These are phyloP conservation scores for Blastobotrys petasosporus DNA, from an alignment of 1,139 yeast genomes.

Conservation along the genomic window DNA sequence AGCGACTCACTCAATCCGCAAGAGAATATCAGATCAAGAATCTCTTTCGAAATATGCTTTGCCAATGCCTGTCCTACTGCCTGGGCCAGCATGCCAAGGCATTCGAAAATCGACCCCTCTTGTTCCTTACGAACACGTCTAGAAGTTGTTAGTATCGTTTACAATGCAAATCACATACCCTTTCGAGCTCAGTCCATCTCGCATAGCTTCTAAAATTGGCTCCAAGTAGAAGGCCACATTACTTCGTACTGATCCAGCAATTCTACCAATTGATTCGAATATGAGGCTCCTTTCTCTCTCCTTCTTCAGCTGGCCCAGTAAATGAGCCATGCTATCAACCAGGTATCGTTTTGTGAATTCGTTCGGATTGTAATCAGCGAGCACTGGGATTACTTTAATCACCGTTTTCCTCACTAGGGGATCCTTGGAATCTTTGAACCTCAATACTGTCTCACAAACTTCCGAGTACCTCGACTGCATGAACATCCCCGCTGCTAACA, in stretches of 20 bases:
- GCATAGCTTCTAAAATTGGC: conserved; percentile 73
- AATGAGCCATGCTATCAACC: conserved; percentile 72
- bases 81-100: conserved; percentile 76
- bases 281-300: conserved; percentile 74
- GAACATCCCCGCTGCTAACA: conserved; percentile 60
- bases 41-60: conserved; percentile 76
- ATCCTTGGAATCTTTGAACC: conserved; percentile 72
- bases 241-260: conserved; percentile 77
- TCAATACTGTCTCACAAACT: conserved; percentile 68
- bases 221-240: conserved; percentile 86
- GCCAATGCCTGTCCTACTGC: conserved; percentile 96
- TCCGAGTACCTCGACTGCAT: conserved; percentile 67
- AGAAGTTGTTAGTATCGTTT: conserved; percentile 19
- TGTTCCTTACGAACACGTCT: conserved; percentile 59
- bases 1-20: conserved; percentile 79
- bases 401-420: conserved; percentile 75
- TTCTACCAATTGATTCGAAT: conserved; percentile 77
- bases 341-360: conserved; percentile 76
- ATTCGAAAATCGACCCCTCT: conserved; percentile 83
- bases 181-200: conserved; percentile 75
- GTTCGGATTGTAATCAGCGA: conserved; percentile 73
- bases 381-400: conserved; percentile 70
- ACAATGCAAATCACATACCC: conserved; percentile 30
- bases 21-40: conserved; percentile 70
- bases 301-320: conserved; percentile 71